A percentile compares a stretch with the other conserved stretches of the same genome.
Evolutionary conservation across 805 yeast species (phyloP).

Genomic region (Zygotorulaspora danielsina): DNA sequence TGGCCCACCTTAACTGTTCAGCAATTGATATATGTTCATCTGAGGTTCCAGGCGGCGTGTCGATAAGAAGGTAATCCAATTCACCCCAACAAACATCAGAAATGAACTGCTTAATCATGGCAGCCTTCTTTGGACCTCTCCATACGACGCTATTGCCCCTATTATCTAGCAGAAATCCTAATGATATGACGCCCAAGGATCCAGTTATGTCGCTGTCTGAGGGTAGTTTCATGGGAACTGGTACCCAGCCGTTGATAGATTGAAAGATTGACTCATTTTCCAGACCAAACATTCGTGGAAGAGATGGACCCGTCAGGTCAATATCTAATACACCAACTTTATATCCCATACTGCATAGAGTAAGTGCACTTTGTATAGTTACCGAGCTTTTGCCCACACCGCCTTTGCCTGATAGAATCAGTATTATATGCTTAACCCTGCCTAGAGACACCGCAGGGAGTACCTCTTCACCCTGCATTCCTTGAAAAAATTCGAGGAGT

Average conservation of each 20-base stretch:
- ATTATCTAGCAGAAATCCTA: slow-evolving; percentile 81
- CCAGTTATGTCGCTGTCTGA: slow-evolving; percentile 35
- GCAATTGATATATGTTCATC: slow-evolving; percentile 98
- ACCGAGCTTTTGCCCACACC: slow-evolving; percentile 98
- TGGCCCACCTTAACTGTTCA: slow-evolving; percentile 68
- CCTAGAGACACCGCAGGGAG: slow-evolving; percentile 37
- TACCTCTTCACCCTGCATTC: slow-evolving; percentile 7
- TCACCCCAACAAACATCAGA: slow-evolving; percentile 89
- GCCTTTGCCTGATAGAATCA: slow-evolving; percentile 90
- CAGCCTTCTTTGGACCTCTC: slow-evolving; percentile 98
- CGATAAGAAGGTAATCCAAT: slow-evolving; percentile 71
- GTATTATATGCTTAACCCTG: slow-evolving; percentile 67
- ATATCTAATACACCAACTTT: slow-evolving; percentile 94
- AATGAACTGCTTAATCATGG: slow-evolving; percentile 92
- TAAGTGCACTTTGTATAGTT: slow-evolving; percentile 88
- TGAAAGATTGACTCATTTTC: slow-evolving; percentile 79
- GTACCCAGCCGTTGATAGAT: slow-evolving; percentile 84
- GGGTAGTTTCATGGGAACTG: slow-evolving; percentile 49
- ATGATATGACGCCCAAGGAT: slow-evolving; percentile 67
- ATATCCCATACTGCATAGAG: slow-evolving; percentile 62
- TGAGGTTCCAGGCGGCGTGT: slow-evolving; percentile 98
- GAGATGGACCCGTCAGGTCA: slow-evolving; percentile 93
- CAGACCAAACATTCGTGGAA: slow-evolving; percentile 94
- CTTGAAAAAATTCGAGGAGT: slow-evolving; percentile 1
- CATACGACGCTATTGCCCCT: slow-evolving; percentile 91